Base-by-base conservation (phyloP, 306 rosid genomes). In the Medicago lupulina region DNA sequence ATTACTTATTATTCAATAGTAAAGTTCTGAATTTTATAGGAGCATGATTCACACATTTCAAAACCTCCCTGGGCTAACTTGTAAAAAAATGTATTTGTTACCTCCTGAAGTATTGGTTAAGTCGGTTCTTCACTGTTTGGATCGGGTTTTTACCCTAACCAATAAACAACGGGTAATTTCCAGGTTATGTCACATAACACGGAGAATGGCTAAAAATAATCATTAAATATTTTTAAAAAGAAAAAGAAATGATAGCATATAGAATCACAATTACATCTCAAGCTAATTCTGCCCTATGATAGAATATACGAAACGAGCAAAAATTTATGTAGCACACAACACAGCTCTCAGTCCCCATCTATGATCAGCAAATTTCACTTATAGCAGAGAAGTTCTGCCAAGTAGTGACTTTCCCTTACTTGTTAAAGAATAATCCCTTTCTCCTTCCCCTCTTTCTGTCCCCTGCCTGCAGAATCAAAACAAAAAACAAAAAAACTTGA, bases 391-490 rank as follows among this genome's bases (percentile, higher is more conserved):
- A 31, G 23, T 68, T 79, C 79, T 79, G 71, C 85, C 44, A 72
- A 54, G 25, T 60, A 44, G 76, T 39, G 31, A 74, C 43, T 41
- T 77, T 23, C 28, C 54, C 6, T 70, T 54, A 88, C 86, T 85
- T 88, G 88, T 83, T 82, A 79, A 90, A 94, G 87, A 92, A 94
- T 73, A 85, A 44, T 72, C 80, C 87, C 85, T 87, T 86, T 86
- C 83, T 94, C 84, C 85, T 94, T 51, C 83, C 92, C 80, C 92
- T 90, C 84, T 76, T 90, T 81, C 86, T 90, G 87, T 90, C 97
- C 68, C 86, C 84, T 59, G 98, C 96, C 98, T 94, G 96, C 85
- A 76, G 19, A 83, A 73, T 68, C 38, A 34, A 34, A 76, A 51
- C 9, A 43, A 7, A 76, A 31, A 31, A 76, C 36, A 9, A 43